These are phyloP conservation scores for Pseudogymnoascus sp. DNA, from an alignment of 2,329 filamentous ascomycete genomes.

Conservation along the genomic window DNA sequence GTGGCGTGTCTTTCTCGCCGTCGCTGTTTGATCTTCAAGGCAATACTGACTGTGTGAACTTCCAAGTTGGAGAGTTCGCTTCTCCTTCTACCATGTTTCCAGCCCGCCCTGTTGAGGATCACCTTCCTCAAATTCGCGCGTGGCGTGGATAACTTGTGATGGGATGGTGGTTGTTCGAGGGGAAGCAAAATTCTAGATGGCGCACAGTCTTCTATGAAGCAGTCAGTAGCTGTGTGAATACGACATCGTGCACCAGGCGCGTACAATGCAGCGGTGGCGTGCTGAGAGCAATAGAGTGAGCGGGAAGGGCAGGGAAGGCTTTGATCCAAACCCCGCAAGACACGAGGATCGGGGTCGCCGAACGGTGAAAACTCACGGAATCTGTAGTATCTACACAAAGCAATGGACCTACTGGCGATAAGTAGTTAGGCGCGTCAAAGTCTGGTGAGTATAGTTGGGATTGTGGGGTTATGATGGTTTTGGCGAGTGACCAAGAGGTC, in stretches of 20 bases:
- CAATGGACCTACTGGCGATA: slow-evolving; percentile 7
- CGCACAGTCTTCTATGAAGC: neutral
- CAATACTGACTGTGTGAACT: slow-evolving; percentile 76
- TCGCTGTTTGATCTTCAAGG: neutral
- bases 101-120: slow-evolving; percentile 26
- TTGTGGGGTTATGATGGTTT: slow-evolving; percentile 19
- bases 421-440: slow-evolving; percentile 7
- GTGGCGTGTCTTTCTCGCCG: neutral
- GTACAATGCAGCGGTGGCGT: slow-evolving; percentile 4
- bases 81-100: slow-evolving; percentile 90
- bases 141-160: slow-evolving; percentile 2
- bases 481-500: slow-evolving; percentile 15
- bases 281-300: neutral
- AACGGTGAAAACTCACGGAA: slow-evolving; percentile 1
- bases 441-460: slow-evolving; percentile 11
- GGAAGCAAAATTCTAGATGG: slow-evolving; percentile 1
- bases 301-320: neutral
- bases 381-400: slow-evolving; percentile 7
- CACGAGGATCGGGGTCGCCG: neutral
- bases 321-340: slow-evolving; percentile 2
- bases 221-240: slow-evolving; percentile 3
- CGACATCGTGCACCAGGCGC: neutral
- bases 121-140: slow-evolving; percentile 18
- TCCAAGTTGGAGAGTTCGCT: slow-evolving; percentile 93
- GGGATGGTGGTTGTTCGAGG: neutral